phyloP scores from a whole-genome alignment of 257 asterid genomes.

The Knoxia roxburghii region DNA sequence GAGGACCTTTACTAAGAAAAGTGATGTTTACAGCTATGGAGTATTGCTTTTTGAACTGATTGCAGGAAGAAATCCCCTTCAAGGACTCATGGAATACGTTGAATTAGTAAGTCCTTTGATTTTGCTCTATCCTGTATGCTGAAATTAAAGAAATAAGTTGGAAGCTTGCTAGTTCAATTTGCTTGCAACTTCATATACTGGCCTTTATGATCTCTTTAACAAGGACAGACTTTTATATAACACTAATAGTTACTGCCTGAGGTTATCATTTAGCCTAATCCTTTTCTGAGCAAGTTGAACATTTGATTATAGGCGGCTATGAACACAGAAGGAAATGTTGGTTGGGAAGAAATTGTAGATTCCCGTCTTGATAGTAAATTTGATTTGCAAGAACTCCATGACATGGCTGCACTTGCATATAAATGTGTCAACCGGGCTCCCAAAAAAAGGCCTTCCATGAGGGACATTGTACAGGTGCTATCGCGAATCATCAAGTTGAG shows the following conservation, averaged over 20 bases:
- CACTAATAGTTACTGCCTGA: background rate
- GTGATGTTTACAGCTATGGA: slow-evolving; percentile 92
- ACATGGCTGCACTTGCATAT: slow-evolving; percentile 72
- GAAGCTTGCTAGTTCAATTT: background rate
- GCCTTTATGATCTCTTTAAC: background rate
- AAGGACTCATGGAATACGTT: slow-evolving; percentile 83
- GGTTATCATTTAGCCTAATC: background rate
- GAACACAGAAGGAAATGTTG: slow-evolving; percentile 76
- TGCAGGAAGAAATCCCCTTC: slow-evolving; percentile 88
- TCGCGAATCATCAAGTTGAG: slow-evolving; percentile 53
- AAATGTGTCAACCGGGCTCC: slow-evolving; percentile 62
- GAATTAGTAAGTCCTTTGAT: slow-evolving; percentile 58
- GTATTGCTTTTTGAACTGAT: slow-evolving; percentile 84
- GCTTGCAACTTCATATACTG: background rate
- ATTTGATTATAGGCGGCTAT: slow-evolving; percentile 72
- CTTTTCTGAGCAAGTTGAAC: background rate
- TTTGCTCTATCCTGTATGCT: slow-evolving; percentile 9
- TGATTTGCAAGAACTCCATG: slow-evolving; percentile 54
- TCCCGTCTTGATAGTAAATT: slow-evolving; percentile 78
- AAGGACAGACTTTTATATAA: background rate
- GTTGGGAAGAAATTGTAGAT: slow-evolving; percentile 91
- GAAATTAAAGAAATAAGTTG: background rate
- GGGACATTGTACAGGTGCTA: slow-evolving; percentile 74
- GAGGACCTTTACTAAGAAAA: slow-evolving; percentile 75
- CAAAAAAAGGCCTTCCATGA: slow-evolving; percentile 72